Evolutionary conservation across 2,329 filamentous ascomycete genomes (phyloP).

Genomic region (Sporothrix euskadiensis): DNA sequence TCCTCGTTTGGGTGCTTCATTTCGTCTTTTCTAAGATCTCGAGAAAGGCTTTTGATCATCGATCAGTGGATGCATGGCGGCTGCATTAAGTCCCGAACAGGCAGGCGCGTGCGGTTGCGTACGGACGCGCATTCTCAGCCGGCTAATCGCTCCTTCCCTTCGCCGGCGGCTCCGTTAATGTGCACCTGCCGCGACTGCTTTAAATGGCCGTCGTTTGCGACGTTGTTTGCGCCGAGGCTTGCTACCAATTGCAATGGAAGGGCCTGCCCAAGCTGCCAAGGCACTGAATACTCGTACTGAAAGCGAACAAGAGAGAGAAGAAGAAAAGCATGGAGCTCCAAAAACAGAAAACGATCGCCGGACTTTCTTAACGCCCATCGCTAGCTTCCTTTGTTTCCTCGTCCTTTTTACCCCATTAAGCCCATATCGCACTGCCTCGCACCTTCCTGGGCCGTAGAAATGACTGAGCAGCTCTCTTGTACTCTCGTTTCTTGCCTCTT

Average conservation of each 20-base stretch:
- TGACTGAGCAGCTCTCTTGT: not conserved
- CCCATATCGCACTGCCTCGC: not conserved
- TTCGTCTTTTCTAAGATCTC: no score
- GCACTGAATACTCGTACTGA: not conserved
- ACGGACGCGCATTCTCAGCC: not conserved
- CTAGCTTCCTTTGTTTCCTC: constrained; percentile 1
- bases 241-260: not conserved
- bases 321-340: not conserved
- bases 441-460: not conserved
- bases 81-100: not conserved
- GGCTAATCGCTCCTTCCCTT: not conserved
- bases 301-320: not conserved
- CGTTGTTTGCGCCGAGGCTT: not conserved
- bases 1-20: no score
- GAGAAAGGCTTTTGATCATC: not conserved
- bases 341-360: not conserved
- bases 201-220: not conserved
- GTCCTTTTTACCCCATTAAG: not conserved
- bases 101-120: not conserved
- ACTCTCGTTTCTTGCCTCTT: not conserved
- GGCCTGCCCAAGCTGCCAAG: constrained; percentile 1
- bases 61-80: not conserved
- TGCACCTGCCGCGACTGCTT: not conserved
- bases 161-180: not conserved
- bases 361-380: not conserved